Evolutionary conservation across 2,329 filamentous ascomycete genomes (phyloP), one percentile per base, ranked within the genome.

Genomic region (Thelonectria blattea): DNA sequence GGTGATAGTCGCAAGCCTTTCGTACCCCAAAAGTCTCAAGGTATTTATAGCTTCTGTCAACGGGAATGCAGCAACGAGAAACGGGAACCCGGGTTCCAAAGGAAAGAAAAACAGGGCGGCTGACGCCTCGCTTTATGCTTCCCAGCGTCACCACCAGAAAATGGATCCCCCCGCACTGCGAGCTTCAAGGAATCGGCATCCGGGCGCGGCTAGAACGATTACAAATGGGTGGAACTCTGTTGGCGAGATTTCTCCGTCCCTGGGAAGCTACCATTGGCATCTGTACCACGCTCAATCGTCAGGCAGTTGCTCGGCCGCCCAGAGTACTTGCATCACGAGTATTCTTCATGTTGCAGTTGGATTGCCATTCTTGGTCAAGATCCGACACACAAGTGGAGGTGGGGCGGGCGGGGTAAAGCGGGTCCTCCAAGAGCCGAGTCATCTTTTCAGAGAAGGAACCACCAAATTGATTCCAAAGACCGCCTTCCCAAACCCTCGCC

Each of bases 371-470:
- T 45, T 43, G 51, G 51, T 45, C 51, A 53, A 53, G 46, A 53
- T 53, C 51, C 17, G 17, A 45, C 17, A 15, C 51, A 15, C 30
- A 37, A 37, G 41, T 32, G 24, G 51, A 22, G 51, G 39, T 46
- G 51, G 24, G 51, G 43, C 41, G 37, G 27, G 51, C 51, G 51
- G 51, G 51, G 51, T 53, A 53, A 53, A 53, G 51, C 39, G 51
- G 51, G 51, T 22, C 17, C 20, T 10, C 30, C 39, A 24, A 12
- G 7, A 37, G 51, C 51, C 51, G 51, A 45, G 41, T 53, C 51
- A 45, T 27, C 51, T 15, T 41, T 41, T 22, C 17, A 34, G 39
- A 32, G 12, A 12, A 15, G 5, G 43, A 10, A 47, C 8, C 43
- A 34, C 2, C 42, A 18, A 17, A 22, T 20, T 45, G 18, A n/a